Conservation (phyloP, 140 eudicot species). For the Stevia rebaudiana region DNA sequence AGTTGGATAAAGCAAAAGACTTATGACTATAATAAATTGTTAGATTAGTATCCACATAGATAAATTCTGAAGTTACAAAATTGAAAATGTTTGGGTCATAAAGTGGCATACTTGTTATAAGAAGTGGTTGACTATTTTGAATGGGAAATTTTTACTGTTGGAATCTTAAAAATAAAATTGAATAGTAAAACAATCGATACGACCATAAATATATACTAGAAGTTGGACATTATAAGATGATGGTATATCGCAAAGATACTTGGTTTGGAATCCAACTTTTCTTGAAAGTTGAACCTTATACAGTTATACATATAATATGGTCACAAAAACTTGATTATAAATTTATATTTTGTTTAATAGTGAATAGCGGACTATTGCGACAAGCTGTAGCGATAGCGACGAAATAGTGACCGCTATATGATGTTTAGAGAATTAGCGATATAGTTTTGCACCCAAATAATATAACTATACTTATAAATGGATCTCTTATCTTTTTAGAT, state of each 20-base stretch:
- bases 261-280: no score
- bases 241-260: no score
- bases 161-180: background rate
- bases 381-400: no score
- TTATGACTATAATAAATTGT: background rate
- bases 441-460: background rate
- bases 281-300: no score
- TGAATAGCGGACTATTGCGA: no score
- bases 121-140: background rate
- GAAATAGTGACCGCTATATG: no score
- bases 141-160: background rate
- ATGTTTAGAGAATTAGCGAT: no score
- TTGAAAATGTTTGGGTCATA: background rate
- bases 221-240: constrained; percentile 5
- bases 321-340: no score
- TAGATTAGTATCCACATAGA: background rate
- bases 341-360: no score
- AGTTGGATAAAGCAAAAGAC: constrained; percentile 7
- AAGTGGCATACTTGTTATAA: background rate
- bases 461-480: background rate
- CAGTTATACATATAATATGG: no score
- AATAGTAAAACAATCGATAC: background rate
- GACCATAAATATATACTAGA: background rate
- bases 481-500: background rate
- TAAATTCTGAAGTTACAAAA: constrained; percentile 6